These are phyloP conservation scores for Pichia manshurica DNA, from an alignment of 805 yeast genomes.

Conservation along the genomic window DNA sequence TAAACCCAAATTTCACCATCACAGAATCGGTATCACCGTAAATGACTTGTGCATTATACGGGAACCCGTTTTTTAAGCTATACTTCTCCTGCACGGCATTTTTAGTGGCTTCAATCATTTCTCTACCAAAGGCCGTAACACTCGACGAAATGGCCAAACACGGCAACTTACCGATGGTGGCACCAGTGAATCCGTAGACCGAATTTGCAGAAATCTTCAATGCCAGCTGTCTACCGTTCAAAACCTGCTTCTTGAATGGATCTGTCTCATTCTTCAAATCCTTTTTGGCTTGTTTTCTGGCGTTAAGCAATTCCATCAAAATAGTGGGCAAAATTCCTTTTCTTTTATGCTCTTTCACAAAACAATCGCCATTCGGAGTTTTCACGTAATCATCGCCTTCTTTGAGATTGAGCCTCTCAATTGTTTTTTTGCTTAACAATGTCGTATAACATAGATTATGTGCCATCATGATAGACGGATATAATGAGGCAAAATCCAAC, in stretches of 20 bases:
- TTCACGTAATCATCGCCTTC: conserved; percentile 73
- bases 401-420: conserved; percentile 55
- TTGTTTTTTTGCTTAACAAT: conserved; percentile 60
- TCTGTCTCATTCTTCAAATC: conserved; percentile 91
- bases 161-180: conserved; percentile 94
- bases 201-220: conserved; percentile 95
- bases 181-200: conserved; percentile 98
- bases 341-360: conserved; percentile 62
- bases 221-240: conserved; percentile 96
- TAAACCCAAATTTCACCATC: conserved; percentile 93
- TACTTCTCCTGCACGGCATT: conserved; percentile 76
- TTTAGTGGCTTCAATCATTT: conserved; percentile 92
- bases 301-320: conserved; percentile 78
- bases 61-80: conserved; percentile 72
- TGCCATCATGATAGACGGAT: conserved; percentile 99
- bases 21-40: conserved; percentile 99
- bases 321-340: conserved; percentile 91
- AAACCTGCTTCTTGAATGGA: conserved; percentile 87
- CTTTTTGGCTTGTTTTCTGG: conserved; percentile 88
- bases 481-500: conserved; percentile 92
- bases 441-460: conserved; percentile 96
- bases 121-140: conserved; percentile 92
- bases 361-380: conserved; percentile 90
- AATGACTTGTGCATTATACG: conserved; percentile 82
- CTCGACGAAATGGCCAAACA: conserved; percentile 95